These are phyloP conservation scores for Coleophoma eucalyptorum DNA, from an alignment of 2,329 filamentous ascomycete genomes.

Conservation along the genomic window DNA sequence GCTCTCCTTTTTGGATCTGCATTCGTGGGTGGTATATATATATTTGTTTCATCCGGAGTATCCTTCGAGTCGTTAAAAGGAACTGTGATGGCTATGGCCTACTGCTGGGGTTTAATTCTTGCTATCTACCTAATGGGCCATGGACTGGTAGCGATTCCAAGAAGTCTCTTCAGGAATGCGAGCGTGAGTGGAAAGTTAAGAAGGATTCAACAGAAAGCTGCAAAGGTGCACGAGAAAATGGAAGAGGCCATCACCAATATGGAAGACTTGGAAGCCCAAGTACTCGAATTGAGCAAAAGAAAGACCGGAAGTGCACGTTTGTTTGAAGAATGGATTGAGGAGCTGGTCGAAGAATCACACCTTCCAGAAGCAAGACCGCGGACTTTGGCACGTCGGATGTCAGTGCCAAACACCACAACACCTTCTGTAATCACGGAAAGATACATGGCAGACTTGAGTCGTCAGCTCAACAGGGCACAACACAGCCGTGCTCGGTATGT, in stretches of 20 bases:
- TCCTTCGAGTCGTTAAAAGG: slow-evolving; percentile 72
- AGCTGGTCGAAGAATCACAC: slow-evolving; percentile 74
- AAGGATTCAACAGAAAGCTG: slow-evolving; percentile 74
- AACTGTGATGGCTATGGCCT: slow-evolving; percentile 87
- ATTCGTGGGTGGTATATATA: slow-evolving; percentile 73
- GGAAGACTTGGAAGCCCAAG: slow-evolving; percentile 77
- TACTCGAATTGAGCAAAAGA: slow-evolving; percentile 72
- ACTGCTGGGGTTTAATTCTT: slow-evolving; percentile 86
- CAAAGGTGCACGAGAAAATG: slow-evolving; percentile 80
- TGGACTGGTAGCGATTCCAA: slow-evolving; percentile 85
- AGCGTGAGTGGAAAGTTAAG: slow-evolving; percentile 71
- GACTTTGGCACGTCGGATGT: slow-evolving; percentile 33
- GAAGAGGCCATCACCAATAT: slow-evolving; percentile 78
- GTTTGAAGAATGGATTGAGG: slow-evolving; percentile 94
- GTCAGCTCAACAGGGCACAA: slow-evolving; percentile 74
- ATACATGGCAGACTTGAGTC: slow-evolving; percentile 85
- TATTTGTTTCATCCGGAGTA: slow-evolving; percentile 75
- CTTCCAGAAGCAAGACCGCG: slow-evolving; percentile 58
- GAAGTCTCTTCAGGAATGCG: slow-evolving; percentile 74
- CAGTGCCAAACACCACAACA: slow-evolving; percentile 43
- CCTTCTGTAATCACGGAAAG: slow-evolving; percentile 88
- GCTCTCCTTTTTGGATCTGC: slow-evolving; percentile 71
- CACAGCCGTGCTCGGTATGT: slow-evolving; percentile 81
- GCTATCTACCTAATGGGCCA: slow-evolving; percentile 98
- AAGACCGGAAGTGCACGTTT: slow-evolving; percentile 74